These are phyloP conservation scores for Aspergillus sp. DNA, from an alignment of 2,329 filamentous ascomycete genomes.

Conservation along the genomic window DNA sequence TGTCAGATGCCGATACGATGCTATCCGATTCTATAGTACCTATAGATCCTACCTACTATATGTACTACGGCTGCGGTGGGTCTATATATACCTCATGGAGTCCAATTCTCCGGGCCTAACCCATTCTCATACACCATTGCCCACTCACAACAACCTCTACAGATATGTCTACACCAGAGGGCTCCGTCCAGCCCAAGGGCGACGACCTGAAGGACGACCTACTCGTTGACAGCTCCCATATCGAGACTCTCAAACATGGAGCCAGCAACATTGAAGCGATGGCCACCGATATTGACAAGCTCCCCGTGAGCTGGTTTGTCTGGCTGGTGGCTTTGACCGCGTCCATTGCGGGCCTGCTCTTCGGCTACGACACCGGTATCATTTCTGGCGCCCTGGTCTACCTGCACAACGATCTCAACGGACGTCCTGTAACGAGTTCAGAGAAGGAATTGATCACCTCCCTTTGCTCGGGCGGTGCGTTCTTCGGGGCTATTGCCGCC, in stretches of 20 bases:
- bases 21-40: too few species aligned
- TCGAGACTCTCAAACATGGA: not conserved
- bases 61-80: too few species aligned
- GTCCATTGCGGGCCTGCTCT: conserved; percentile 29
- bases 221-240: not conserved
- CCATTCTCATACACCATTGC: too few species aligned
- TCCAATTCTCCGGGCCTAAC: too few species aligned
- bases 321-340: conserved; percentile 39
- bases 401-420: conserved; percentile 35
- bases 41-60: too few species aligned
- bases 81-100: too few species aligned
- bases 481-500: conserved; percentile 43
- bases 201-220: not conserved
- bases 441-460: conserved; percentile 55
- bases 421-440: conserved; percentile 35
- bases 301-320: conserved; percentile 37
- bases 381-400: conserved; percentile 45
- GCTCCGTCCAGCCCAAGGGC: not conserved
- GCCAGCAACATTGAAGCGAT: not conserved
- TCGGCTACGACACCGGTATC: conserved; percentile 48
- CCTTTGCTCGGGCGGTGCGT: conserved; percentile 49
- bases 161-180: not conserved
- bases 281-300: conserved; percentile 29
- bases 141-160: not conserved
- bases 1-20: too few species aligned